Evolutionary conservation across 208 protist species (phyloP), one percentile per base, ranked within the genome.

Genomic region (Acanthamoeba rhysodes): DNA sequence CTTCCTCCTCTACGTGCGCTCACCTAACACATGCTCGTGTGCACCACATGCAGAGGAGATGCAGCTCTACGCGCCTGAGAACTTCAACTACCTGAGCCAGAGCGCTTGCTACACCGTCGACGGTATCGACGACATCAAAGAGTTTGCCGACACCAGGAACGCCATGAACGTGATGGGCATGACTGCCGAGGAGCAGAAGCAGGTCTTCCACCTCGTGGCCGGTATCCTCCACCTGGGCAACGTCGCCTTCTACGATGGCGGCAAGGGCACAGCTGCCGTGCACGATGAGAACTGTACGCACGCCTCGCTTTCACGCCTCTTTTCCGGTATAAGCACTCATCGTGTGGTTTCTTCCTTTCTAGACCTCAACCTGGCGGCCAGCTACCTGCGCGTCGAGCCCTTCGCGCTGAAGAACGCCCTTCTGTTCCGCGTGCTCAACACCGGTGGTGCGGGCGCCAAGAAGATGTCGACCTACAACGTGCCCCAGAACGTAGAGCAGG

Each of bases 141-240:
- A 98, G 92, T 99, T 98, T 90, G 55, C 97, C 74, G 97, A 96
- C 45, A 95, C 88, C 95, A 98, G 82, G 16, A 95, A 98, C 9
- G 98, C 99, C 53, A 99, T 99, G 99, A 95, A 97, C 22, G 96
- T 97, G 20, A 98, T 99, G 96, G 98, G 98, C 87, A 92, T 98
- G 53, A 64, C 97, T 10, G 37, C 53, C 16, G 91, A 97, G 12
- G 97, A 98, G n/a, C 88, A 96, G 57, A 80, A 84, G 16, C 70
- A 37, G n/a, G n/a, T 98, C 0, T 96, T 96, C 82, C 41, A 91
- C 50, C 37, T 97, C n/a, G 64, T 98, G 14, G 97, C 97, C 2
- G 97, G 93, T 45, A 96, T 99, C 41, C 70, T 99, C 18, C 96
- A 98, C 48, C 78, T 98, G 12, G 97, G 98, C 84, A 98, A 98